Conservation (phyloP, 306 rosid genomes). For the Ochetophila trinervis region DNA sequence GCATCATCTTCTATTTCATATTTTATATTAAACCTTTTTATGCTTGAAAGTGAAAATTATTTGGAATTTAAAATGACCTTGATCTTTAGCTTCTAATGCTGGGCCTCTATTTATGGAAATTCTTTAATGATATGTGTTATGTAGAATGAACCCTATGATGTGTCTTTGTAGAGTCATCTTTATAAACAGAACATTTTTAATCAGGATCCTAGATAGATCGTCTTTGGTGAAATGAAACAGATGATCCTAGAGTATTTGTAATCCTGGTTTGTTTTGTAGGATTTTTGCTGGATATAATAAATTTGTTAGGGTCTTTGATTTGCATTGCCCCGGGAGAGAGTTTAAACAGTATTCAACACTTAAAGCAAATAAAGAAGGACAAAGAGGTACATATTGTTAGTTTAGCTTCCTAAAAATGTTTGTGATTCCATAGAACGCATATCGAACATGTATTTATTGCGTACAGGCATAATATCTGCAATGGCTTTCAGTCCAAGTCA, state of each 20-base stretch:
- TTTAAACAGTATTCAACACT: slow-evolving; percentile 64
- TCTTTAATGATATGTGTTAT: neutral
- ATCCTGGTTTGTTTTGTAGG: slow-evolving; percentile 37
- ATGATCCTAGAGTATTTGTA: neutral
- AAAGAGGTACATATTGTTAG: slow-evolving; percentile 48
- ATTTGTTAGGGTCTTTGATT: slow-evolving; percentile 81
- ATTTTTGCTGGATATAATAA: slow-evolving; percentile 97
- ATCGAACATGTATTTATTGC: slow-evolving; percentile 14
- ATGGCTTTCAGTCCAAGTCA: slow-evolving; percentile 82
- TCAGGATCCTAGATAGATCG: neutral
- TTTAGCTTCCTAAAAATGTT: slow-evolving; percentile 10
- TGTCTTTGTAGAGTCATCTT: slow-evolving; percentile 7
- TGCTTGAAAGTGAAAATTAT: neutral
- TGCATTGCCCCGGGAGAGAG: slow-evolving; percentile 96
- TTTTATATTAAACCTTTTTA: neutral
- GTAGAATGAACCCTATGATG: slow-evolving; percentile 5
- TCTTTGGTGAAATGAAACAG: neutral
- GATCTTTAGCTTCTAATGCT: neutral
- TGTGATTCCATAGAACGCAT: slow-evolving; percentile 4
- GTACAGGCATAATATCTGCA: slow-evolving; percentile 86
- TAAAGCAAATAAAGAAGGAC: slow-evolving; percentile 89
- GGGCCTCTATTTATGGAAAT: neutral
- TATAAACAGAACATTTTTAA: neutral
- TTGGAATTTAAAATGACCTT: neutral
- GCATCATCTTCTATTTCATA: neutral